Conservation (phyloP, 148 eudicot genomes). For the Drosera capensis region DNA sequence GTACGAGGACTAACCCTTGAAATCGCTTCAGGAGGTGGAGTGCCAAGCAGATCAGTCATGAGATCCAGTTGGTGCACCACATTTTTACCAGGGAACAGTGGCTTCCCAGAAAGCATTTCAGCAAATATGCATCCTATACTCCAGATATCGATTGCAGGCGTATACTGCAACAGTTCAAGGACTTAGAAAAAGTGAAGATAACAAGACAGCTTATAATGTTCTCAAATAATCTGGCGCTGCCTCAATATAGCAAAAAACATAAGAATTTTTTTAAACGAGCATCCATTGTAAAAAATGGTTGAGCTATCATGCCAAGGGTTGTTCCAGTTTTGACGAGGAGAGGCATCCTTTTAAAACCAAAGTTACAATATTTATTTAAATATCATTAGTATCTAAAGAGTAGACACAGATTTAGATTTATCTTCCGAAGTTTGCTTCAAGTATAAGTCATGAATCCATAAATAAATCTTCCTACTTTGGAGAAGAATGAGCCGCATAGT, state of each 20-base stretch:
- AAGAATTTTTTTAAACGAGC: neutral
- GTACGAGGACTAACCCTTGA: slow-evolving; percentile 7
- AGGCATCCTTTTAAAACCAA: too few species aligned
- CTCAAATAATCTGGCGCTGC: too few species aligned
- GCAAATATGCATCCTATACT: slow-evolving; percentile 67
- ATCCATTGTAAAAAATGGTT: neutral
- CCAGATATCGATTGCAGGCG: slow-evolving; percentile 55
- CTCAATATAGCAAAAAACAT: neutral
- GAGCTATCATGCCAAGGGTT: neutral
- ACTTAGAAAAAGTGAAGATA: neutral
- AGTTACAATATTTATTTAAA: too few species aligned
- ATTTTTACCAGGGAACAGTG: slow-evolving; percentile 53
- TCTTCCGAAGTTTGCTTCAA: too few species aligned
- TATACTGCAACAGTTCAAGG: slow-evolving; percentile 23
- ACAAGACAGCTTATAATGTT: neutral
- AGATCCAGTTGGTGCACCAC: slow-evolving; percentile 54
- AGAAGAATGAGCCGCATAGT: slow-evolving; percentile 95
- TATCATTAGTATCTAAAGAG: neutral
- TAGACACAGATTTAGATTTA: too few species aligned
- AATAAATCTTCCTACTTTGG: slow-evolving; percentile 36
- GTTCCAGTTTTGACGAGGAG: too few species aligned
- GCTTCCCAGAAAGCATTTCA: slow-evolving; percentile 43
- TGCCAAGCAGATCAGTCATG: slow-evolving; percentile 17
- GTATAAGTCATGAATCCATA: neutral
- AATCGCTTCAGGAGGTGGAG: slow-evolving; percentile 9